Evolutionary conservation across 495 filamentous ascomycete species (phyloP).

Genomic region (Aspergillus indologenus): DNA sequence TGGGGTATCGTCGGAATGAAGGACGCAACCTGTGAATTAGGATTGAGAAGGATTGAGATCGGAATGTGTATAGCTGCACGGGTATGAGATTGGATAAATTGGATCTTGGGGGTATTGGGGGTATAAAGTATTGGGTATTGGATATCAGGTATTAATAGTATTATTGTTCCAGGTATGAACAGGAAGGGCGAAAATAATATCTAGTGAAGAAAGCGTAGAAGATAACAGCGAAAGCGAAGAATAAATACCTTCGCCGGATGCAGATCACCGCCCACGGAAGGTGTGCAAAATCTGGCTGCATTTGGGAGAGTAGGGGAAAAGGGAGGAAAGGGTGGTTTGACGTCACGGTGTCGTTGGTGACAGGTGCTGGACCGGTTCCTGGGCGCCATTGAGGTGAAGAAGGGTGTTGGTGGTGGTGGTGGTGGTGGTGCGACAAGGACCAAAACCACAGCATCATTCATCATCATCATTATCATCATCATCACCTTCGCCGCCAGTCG

Average conservation of each 20-base stretch:
- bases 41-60: conserved; percentile 11
- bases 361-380: background rate
- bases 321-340: conserved; percentile 14
- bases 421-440: background rate
- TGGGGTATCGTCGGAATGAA: conserved; percentile 42
- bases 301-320: background rate
- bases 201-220: background rate
- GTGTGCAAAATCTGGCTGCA: background rate
- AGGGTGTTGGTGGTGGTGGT: background rate
- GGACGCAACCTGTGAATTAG: conserved; percentile 20
- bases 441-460: background rate
- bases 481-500: background rate
- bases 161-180: background rate
- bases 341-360: conserved; percentile 25
- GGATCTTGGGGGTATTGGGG: background rate
- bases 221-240: background rate
- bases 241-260: background rate
- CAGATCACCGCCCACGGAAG: background rate
- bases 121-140: too few relatives aligned
- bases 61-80: background rate
- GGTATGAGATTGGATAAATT: conserved; percentile 7
- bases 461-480: background rate
- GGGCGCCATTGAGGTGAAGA: background rate
- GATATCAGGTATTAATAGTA: background rate
- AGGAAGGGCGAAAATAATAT: background rate